Conservation (phyloP, 805 yeast genomes). For the Candida methanosorbosa region DNA sequence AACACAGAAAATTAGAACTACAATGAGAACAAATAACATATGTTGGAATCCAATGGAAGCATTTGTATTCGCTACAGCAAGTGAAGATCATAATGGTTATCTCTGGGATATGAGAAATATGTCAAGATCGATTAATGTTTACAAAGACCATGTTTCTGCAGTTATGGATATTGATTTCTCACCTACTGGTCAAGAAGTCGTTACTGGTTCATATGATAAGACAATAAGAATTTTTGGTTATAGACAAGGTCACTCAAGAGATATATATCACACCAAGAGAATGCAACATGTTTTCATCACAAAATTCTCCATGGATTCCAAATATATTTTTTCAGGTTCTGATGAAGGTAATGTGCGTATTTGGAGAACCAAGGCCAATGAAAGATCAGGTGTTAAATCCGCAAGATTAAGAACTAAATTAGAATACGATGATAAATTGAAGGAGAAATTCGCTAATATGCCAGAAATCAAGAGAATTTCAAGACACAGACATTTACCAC, state of each 20-base stretch:
- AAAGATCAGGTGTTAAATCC: conserved; percentile 73
- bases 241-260: conserved; percentile 84
- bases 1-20: conserved; percentile 79
- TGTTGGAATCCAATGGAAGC: conserved; percentile 99
- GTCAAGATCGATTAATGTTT: conserved; percentile 71
- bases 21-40: conserved; percentile 75
- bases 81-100: conserved; percentile 92
- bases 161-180: conserved; percentile 91
- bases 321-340: conserved; percentile 81
- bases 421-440: conserved; percentile 86
- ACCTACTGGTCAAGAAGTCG: conserved; percentile 95
- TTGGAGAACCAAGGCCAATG: conserved; percentile 88
- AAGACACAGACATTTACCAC: conserved; percentile 89
- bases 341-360: conserved; percentile 94
- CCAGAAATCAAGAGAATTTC: conserved; percentile 89
- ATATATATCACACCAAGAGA: conserved; percentile 91
- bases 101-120: conserved; percentile 95
- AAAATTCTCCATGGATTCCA: conserved; percentile 80
- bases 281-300: conserved; percentile 93
- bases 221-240: conserved; percentile 72
- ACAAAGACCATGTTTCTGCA: conserved; percentile 93
- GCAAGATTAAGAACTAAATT: conserved; percentile 71
- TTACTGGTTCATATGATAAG: conserved; percentile 91
- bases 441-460: conserved; percentile 90
- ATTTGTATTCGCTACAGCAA: conserved; percentile 81